Evolutionary conservation across 2,329 filamentous ascomycete species (phyloP).

Genomic region (Cyanodermella asteris): DNA sequence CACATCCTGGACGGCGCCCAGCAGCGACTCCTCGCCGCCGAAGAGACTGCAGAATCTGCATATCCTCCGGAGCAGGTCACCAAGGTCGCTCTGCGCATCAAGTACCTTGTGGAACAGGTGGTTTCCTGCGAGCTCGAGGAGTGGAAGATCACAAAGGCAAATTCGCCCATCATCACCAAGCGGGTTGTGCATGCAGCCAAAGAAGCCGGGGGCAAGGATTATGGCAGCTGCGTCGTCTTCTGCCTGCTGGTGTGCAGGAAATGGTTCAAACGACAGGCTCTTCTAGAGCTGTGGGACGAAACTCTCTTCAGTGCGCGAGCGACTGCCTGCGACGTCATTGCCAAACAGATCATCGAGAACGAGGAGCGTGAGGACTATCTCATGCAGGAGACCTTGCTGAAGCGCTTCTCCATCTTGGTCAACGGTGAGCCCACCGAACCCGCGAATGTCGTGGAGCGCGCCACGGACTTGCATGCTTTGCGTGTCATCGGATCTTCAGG

Average conservation of each 20-base stretch:
- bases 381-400: conserved; percentile 60
- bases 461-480: conserved; percentile 79
- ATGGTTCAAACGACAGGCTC: conserved; percentile 62
- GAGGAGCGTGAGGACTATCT: conserved; percentile 65
- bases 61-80: conserved; percentile 65
- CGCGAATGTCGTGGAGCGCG: conserved; percentile 76
- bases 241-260: conserved; percentile 52
- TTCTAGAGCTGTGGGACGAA: conserved; percentile 76
- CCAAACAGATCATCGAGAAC: conserved; percentile 65
- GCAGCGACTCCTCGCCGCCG: too few relatives aligned
- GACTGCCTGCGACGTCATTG: conserved; percentile 71
- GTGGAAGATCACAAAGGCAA: conserved; percentile 49
- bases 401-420: conserved; percentile 64
- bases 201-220: conserved; percentile 55
- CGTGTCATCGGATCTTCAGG: conserved; percentile 75
- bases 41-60: too few relatives aligned
- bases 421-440: conserved; percentile 51
- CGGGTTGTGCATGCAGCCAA: conserved; percentile 62
- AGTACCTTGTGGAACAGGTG: conserved; percentile 73
- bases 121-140: conserved; percentile 79
- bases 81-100: conserved; percentile 69
- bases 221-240: conserved; percentile 63
- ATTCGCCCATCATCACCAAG: conserved; percentile 66
- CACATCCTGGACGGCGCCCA: too few relatives aligned
- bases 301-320: conserved; percentile 62